A percentile compares a stretch with the other conserved stretches of the same genome.
These are phyloP conservation scores for Chondrostereum purpureum DNA, from an alignment of 1,284 basidiomycete genomes.

Conservation along the genomic window DNA sequence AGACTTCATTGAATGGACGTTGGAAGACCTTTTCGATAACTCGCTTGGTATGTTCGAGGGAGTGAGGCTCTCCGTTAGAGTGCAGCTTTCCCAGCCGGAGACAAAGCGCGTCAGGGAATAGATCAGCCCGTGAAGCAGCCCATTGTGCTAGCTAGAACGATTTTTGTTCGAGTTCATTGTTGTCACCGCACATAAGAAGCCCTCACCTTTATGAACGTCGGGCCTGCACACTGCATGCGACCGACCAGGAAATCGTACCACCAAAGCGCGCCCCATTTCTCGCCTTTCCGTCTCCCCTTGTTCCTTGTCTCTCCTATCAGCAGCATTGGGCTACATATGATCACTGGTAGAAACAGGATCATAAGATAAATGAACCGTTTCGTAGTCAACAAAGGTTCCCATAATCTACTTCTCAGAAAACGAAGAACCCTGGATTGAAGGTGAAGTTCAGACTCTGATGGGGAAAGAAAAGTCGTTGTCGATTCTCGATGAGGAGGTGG, in stretches of 20 bases:
- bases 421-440: not conserved
- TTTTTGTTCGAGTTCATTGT: slow-evolving; percentile 11
- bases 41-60: slow-evolving; percentile 73
- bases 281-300: slow-evolving; percentile 49
- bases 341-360: slow-evolving; percentile 82
- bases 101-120: slow-evolving; percentile 93
- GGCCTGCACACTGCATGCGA: slow-evolving; percentile 93
- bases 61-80: slow-evolving; percentile 84
- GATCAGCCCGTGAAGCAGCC: slow-evolving; percentile 92
- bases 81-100: slow-evolving; percentile 83
- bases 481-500: not conserved
- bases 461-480: not conserved
- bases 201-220: slow-evolving; percentile 92
- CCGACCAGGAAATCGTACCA: slow-evolving; percentile 90
- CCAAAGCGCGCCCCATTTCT: slow-evolving; percentile 85
- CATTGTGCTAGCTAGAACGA: slow-evolving; percentile 87
- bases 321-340: slow-evolving; percentile 81
- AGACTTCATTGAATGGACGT: slow-evolving; percentile 80
- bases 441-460: not conserved
- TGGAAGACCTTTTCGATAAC: slow-evolving; percentile 86
- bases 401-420: slow-evolving; percentile 48
- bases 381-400: slow-evolving; percentile 85
- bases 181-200: slow-evolving; percentile 8
- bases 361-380: slow-evolving; percentile 83
- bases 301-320: slow-evolving; percentile 58